Evolutionary conservation across 2,329 filamentous ascomycete genomes (phyloP).

Genomic region (Arthrobotrys sphaeroides): DNA sequence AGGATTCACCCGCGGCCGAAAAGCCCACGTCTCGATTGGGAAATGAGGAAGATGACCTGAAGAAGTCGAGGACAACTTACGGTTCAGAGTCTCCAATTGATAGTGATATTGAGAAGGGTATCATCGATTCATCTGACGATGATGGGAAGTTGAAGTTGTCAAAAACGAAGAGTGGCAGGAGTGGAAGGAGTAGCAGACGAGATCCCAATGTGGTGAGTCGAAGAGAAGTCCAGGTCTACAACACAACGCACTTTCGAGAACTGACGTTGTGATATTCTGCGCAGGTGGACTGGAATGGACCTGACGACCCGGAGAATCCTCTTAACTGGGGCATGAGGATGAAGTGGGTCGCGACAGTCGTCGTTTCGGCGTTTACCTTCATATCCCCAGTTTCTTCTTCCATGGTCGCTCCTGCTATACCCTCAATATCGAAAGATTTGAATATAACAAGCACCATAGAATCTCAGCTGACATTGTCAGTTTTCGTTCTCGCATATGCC

Average conservation of each 20-base stretch:
- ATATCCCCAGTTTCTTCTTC: slow-evolving; percentile 72
- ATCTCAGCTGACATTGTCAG: slow-evolving; percentile 66
- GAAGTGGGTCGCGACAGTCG: slow-evolving; percentile 69
- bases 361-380: slow-evolving; percentile 69
- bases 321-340: slow-evolving; percentile 68
- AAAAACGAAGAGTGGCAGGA: slow-evolving; percentile 45
- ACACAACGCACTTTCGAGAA: slow-evolving; percentile 34
- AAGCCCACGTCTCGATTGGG: slow-evolving; percentile 17
- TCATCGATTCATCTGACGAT: slow-evolving; percentile 9
- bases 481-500: slow-evolving; percentile 68
- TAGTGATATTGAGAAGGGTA: slow-evolving; percentile 18
- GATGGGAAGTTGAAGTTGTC: slow-evolving; percentile 27
- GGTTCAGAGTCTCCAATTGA: slow-evolving; percentile 3
- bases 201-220: slow-evolving; percentile 51
- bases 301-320: slow-evolving; percentile 65
- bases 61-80: slow-evolving; percentile 19
- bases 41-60: slow-evolving; percentile 26
- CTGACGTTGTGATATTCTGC: slow-evolving; percentile 4
- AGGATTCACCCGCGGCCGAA: slow-evolving; percentile 46
- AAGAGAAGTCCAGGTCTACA: not conserved
- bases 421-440: slow-evolving; percentile 67
- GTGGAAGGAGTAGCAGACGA: slow-evolving; percentile 25
- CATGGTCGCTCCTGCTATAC: slow-evolving; percentile 68
- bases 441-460: slow-evolving; percentile 64
- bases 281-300: slow-evolving; percentile 44